A percentile compares a stretch with the other conserved stretches of the same genome.
Conservation (phyloP, 495 filamentous ascomycete species). For the Stereocaulon alpinum region DNA sequence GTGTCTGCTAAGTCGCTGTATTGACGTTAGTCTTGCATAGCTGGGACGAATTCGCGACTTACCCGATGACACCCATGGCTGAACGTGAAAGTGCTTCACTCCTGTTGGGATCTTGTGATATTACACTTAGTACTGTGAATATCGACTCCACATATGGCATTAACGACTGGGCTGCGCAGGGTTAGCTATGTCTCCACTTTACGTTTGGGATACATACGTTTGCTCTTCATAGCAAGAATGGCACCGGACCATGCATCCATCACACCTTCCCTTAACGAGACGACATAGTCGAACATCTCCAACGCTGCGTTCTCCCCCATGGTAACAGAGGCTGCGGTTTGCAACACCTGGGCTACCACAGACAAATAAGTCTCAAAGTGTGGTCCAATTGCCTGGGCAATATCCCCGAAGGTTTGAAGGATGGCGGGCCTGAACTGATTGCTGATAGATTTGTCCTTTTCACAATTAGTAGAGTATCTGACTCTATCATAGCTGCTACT, state of each 20-base stretch:
- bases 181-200: slow-evolving; percentile 5
- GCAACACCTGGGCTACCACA: slow-evolving; percentile 84
- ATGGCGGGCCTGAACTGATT: slow-evolving; percentile 99
- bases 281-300: slow-evolving; percentile 92
- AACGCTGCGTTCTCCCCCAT: slow-evolving; percentile 58
- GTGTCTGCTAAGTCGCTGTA: slow-evolving; percentile 83
- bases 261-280: slow-evolving; percentile 89
- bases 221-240: slow-evolving; percentile 84
- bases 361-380: slow-evolving; percentile 87
- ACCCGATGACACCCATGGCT: slow-evolving; percentile 94
- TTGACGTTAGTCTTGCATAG: slow-evolving; percentile 28
- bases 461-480: neutral
- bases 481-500: slow-evolving; percentile 25
- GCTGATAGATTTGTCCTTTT: slow-evolving; percentile 43
- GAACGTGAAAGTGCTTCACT: slow-evolving; percentile 87
- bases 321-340: slow-evolving; percentile 79
- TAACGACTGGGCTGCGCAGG: slow-evolving; percentile 49
- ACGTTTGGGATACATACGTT: slow-evolving; percentile 42
- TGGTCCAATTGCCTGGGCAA: slow-evolving; percentile 87
- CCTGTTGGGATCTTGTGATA: slow-evolving; percentile 71
- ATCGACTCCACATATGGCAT: slow-evolving; percentile 73
- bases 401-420: slow-evolving; percentile 94
- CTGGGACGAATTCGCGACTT: slow-evolving; percentile 28
- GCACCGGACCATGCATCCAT: slow-evolving; percentile 99
- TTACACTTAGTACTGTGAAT: slow-evolving; percentile 75